Conservation (phyloP, 2,329 filamentous ascomycete species). For the Sclerotinia glacialis region DNA sequence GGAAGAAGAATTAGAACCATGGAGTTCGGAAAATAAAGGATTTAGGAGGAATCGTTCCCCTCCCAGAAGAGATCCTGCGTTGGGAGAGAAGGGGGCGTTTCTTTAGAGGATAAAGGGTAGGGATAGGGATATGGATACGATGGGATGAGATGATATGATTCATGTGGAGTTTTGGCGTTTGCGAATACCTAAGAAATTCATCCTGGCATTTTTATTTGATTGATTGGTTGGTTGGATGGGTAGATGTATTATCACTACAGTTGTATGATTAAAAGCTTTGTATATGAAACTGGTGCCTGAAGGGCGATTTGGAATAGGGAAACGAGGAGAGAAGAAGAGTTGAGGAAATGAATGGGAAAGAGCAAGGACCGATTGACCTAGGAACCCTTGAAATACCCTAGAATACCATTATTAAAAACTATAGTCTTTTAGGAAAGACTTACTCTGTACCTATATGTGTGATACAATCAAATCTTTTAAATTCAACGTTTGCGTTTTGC, state of each 20-base stretch:
- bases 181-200: slow-evolving; percentile 17
- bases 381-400: neutral
- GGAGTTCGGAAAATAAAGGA: slow-evolving; percentile 13
- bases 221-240: neutral
- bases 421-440: neutral
- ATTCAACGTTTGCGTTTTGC: too few relatives aligned
- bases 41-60: slow-evolving; percentile 9
- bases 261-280: slow-evolving; percentile 9
- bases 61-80: neutral
- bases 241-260: neutral
- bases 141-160: slow-evolving; percentile 11
- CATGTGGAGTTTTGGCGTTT: slow-evolving; percentile 17
- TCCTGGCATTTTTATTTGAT: slow-evolving; percentile 9
- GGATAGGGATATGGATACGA: neutral
- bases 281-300: neutral
- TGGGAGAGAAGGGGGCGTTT: slow-evolving; percentile 11
- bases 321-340: neutral
- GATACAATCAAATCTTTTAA: too few relatives aligned
- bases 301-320: neutral
- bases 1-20: slow-evolving; percentile 25
- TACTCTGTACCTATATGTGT: too few relatives aligned
- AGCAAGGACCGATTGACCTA: neutral
- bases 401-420: neutral
- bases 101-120: neutral
- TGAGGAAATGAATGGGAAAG: neutral